phyloP scores from a whole-genome alignment of 140 eudicot species.

The Flaveria floridana region DNA sequence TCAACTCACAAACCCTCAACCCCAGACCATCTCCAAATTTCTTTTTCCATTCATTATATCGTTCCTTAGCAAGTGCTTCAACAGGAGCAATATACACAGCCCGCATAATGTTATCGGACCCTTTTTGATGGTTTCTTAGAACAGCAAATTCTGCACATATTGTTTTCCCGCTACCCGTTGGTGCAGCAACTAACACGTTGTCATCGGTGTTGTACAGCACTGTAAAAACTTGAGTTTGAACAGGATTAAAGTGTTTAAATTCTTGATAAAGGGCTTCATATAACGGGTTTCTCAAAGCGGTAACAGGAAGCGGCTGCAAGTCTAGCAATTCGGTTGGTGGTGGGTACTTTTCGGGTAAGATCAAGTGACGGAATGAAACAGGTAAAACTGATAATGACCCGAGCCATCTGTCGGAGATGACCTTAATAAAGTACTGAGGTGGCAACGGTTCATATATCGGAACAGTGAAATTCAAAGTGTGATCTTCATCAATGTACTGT shows the following conservation, averaged over 20 bases:
- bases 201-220: constrained; percentile 82
- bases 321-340: constrained; percentile 91
- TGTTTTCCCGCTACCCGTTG: constrained; percentile 94
- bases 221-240: constrained; percentile 96
- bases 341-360: constrained; percentile 85
- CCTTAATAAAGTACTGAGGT: constrained; percentile 86
- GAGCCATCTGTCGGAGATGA: constrained; percentile 84
- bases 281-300: constrained; percentile 76
- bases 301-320: constrained; percentile 91
- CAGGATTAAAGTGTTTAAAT: constrained; percentile 86
- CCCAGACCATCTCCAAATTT: constrained; percentile 89
- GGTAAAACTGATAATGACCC: constrained; percentile 86
- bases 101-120: constrained; percentile 60
- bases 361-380: constrained; percentile 82
- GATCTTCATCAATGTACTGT: constrained; percentile 80
- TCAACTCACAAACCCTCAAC: constrained; percentile 63
- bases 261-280: constrained; percentile 87
- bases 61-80: constrained; percentile 87
- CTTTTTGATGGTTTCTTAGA: constrained; percentile 70
- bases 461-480: constrained; percentile 66
- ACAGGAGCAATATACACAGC: constrained; percentile 93
- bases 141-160: constrained; percentile 92
- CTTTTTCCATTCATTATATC: constrained; percentile 72
- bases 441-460: constrained; percentile 88
- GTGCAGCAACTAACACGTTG: constrained; percentile 92